A percentile compares a stretch with the other conserved stretches of the same genome.
phyloP scores from a whole-genome alignment of 2,329 filamentous ascomycete genomes.

The Penicillium sp. region DNA sequence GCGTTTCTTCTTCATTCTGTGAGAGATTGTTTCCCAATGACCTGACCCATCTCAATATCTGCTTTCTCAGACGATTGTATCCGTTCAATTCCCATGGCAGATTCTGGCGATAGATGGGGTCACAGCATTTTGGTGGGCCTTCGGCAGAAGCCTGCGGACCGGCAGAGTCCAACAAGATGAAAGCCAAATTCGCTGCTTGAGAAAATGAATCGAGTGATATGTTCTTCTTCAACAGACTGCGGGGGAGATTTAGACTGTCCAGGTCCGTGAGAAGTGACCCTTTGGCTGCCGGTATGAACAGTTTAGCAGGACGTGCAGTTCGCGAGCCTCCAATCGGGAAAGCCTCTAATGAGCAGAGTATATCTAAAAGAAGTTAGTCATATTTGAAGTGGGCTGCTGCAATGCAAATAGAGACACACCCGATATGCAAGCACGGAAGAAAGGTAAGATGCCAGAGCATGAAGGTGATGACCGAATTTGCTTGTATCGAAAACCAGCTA shows the following conservation, averaged over 20 bases:
- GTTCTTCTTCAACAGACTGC: conserved; percentile 23
- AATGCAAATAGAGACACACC: conserved; percentile 31
- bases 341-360: conserved; percentile 41
- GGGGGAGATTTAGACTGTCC: conserved; percentile 29
- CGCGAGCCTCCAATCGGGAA: conserved; percentile 14
- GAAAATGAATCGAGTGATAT: conserved; percentile 26
- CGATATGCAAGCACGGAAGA: conserved; percentile 33
- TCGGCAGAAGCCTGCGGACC: conserved; percentile 12
- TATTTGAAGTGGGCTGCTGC: neutral
- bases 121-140: conserved; percentile 13
- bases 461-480: conserved; percentile 27
- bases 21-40: conserved; percentile 10
- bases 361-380: conserved; percentile 36
- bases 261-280: conserved; percentile 27
- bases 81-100: conserved; percentile 32
- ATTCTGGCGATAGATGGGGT: conserved; percentile 28
- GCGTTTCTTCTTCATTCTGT: conserved; percentile 17
- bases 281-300: conserved; percentile 25
- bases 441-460: conserved; percentile 27
- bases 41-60: conserved; percentile 27
- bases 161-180: conserved; percentile 31
- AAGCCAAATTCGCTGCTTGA: conserved; percentile 22
- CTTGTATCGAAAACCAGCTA: conserved; percentile 32
- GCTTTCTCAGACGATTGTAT: conserved; percentile 31
- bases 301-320: conserved; percentile 5